Conservation (phyloP, 345 rosid species). For the Populus tremula region DNA sequence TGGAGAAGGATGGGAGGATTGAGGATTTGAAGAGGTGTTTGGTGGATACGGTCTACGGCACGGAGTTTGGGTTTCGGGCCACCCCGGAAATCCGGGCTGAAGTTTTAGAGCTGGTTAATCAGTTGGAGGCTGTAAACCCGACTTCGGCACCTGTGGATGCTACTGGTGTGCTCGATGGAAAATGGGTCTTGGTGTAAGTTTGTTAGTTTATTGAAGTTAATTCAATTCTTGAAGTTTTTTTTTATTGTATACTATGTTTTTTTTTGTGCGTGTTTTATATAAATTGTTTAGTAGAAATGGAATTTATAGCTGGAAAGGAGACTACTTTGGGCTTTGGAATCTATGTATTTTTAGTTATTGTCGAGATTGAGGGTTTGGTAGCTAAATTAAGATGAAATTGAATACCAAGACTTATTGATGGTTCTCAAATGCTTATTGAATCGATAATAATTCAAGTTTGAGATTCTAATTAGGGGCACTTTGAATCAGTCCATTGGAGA, state of each 20-base stretch:
- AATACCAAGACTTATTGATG: not conserved
- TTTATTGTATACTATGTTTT: not conserved
- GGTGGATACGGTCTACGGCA: slow-evolving; percentile 78
- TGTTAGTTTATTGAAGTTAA: not conserved
- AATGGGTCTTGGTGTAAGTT: slow-evolving; percentile 90
- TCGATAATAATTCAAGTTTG: not conserved
- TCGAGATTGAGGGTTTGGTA: not conserved
- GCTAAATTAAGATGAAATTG: not conserved
- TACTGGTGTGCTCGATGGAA: slow-evolving; percentile 68
- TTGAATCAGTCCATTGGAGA: not conserved
- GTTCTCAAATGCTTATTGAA: not conserved
- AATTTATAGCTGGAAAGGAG: not conserved
- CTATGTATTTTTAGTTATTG: not conserved
- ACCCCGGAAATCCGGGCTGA: slow-evolving; percentile 73
- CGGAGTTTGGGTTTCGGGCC: slow-evolving; percentile 75
- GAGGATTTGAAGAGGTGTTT: slow-evolving; percentile 73
- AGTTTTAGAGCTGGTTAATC: slow-evolving; percentile 79
- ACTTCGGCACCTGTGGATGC: slow-evolving; percentile 66
- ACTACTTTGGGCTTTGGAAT: not conserved
- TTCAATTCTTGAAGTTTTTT: not conserved
- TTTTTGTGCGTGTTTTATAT: not conserved
- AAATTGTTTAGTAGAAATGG: not conserved
- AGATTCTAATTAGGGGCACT: not conserved
- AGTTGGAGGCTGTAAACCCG: slow-evolving; percentile 80
- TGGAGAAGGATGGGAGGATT: slow-evolving; percentile 23